Conservation (phyloP, 305 asterid species). For the Euphrasia arctica region DNA sequence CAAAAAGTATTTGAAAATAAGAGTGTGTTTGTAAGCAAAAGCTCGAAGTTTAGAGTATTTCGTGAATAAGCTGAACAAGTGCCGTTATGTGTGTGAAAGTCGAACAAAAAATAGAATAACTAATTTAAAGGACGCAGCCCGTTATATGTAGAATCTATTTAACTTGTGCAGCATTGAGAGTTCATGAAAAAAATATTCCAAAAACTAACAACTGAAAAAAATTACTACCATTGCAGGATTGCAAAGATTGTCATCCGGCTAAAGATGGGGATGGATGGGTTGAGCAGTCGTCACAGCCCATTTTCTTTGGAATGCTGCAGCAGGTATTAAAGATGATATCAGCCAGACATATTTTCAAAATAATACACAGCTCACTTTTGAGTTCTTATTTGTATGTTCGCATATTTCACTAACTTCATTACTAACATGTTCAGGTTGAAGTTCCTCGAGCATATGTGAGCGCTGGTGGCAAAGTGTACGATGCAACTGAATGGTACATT, state of each 20-base stretch:
- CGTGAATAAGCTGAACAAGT: not conserved
- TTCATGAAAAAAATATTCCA: not conserved
- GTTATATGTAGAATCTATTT: not conserved
- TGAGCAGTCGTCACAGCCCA: conserved; percentile 82
- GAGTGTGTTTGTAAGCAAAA: not conserved
- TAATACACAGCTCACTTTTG: conserved; percentile 7
- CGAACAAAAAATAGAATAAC: not conserved
- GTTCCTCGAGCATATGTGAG: conserved; percentile 81
- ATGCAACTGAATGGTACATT: conserved; percentile 91
- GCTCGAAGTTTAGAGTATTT: not conserved
- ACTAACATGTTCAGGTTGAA: conserved; percentile 52
- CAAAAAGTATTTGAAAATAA: not conserved
- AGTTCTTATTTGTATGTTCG: conserved; percentile 3
- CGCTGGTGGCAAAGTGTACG: conserved; percentile 76
- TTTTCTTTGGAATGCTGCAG: conserved; percentile 79
- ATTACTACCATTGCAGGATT: conserved; percentile 80
- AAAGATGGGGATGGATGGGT: conserved; percentile 99
- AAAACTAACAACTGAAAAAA: not conserved
- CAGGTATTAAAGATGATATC: conserved; percentile 41
- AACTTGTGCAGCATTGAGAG: not conserved
- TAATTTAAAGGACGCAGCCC: not conserved
- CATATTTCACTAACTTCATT: not conserved
- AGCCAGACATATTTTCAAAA: conserved; percentile 6
- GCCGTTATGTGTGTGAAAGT: not conserved
- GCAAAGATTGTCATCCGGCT: conserved; percentile 88